Conservation (phyloP, 2,329 filamentous ascomycete genomes). For the Fusarium praegraminearum region DNA sequence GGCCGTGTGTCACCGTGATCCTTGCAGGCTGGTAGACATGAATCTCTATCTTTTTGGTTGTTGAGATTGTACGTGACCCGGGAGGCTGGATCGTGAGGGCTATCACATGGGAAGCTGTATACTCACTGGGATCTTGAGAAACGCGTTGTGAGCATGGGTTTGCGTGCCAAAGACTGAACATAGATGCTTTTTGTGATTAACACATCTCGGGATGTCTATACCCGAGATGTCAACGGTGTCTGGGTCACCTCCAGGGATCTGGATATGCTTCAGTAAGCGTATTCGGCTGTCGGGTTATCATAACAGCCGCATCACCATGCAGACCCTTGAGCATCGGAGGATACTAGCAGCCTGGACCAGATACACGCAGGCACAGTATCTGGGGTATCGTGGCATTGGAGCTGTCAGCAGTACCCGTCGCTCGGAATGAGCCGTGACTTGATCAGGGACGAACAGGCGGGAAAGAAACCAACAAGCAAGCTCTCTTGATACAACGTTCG, state of each 20-base stretch:
- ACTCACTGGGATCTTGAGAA: background rate
- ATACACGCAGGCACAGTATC: background rate
- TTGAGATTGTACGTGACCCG: background rate
- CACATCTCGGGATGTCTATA: background rate
- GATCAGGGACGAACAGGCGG: fast-evolving
- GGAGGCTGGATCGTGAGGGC: background rate
- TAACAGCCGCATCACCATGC: background rate
- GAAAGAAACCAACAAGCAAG: background rate
- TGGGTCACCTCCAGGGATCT: background rate
- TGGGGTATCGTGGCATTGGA: background rate
- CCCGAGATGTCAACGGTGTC: background rate
- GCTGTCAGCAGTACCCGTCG: background rate
- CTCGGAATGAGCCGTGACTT: background rate
- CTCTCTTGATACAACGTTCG: background rate
- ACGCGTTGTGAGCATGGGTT: background rate
- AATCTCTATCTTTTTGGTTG: background rate
- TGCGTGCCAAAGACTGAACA: background rate
- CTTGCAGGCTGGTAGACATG: background rate
- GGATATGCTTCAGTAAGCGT: background rate
- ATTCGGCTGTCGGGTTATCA: background rate
- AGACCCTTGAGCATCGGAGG: background rate
- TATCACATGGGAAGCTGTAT: background rate
- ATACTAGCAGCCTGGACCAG: background rate
- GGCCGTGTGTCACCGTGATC: background rate
- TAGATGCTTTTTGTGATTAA: background rate